phyloP scores from a whole-genome alignment of 306 rosid species.

The Mucuna pruriens region DNA sequence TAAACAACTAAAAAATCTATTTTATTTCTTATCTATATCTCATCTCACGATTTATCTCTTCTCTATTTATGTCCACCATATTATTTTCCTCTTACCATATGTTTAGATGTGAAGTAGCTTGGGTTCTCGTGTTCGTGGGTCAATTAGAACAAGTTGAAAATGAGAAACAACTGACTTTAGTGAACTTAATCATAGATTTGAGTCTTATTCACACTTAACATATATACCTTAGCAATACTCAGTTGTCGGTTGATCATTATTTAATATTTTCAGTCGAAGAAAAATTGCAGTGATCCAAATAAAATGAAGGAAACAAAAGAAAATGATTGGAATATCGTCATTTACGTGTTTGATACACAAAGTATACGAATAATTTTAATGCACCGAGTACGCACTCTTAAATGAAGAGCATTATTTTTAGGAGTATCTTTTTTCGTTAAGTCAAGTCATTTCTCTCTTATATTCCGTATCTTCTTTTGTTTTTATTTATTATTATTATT shows the following conservation, averaged over 20 bases:
- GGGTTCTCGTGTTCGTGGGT: background rate
- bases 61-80: too few relatives aligned
- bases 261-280: background rate
- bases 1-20: too few relatives aligned
- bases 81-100: too few relatives aligned
- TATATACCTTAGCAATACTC: background rate
- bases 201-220: background rate
- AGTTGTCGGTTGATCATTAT: background rate
- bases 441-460: background rate
- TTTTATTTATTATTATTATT: too few relatives aligned
- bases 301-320: background rate
- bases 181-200: background rate
- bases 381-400: background rate
- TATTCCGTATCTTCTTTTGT: too few relatives aligned
- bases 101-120: background rate
- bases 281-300: background rate
- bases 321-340: background rate
- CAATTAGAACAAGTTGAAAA: background rate
- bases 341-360: slow-evolving; percentile 1
- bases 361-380: background rate
- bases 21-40: too few relatives aligned
- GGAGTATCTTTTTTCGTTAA: background rate
- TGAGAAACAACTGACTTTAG: background rate
- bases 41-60: too few relatives aligned
- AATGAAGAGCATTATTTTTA: background rate